Percentiles rank a stretch among this genome's conserved stretches.
Evolutionary conservation across 192 early-diverging fungal genomes (phyloP).

Genomic region (Umbelopsis sp.): DNA sequence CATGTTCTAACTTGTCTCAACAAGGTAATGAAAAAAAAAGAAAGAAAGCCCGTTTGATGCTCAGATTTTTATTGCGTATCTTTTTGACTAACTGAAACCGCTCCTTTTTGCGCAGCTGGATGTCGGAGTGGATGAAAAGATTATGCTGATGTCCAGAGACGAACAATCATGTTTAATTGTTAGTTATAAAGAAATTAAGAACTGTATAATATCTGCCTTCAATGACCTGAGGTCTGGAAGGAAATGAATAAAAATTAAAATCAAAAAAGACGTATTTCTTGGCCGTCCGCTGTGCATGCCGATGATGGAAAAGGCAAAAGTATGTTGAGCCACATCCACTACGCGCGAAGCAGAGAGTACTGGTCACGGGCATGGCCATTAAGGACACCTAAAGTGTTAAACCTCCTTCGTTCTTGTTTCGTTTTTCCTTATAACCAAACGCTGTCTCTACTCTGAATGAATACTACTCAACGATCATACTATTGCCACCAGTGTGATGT

Average conservation of each 20-base stretch:
- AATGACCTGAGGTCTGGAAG: conserved; percentile 64
- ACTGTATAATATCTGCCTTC: conserved; percentile 87
- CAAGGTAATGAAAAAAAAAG: conserved; percentile 62
- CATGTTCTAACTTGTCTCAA: conserved; percentile 95
- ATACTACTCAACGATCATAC: background rate
- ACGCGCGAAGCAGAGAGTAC: background rate
- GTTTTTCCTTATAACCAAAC: background rate
- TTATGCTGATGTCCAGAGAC: conserved; percentile 95
- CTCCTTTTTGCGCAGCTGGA: conserved; percentile 69
- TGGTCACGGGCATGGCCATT: background rate
- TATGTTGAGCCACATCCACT: background rate
- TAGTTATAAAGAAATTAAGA: conserved; percentile 92
- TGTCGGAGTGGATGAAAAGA: conserved; percentile 89
- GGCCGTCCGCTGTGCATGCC: too few species aligned
- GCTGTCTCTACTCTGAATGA: background rate
- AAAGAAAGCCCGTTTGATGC: too few species aligned
- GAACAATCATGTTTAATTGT: conserved; percentile 98
- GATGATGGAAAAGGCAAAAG: background rate
- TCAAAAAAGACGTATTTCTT: conserved; percentile 12
- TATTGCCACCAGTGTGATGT: background rate
- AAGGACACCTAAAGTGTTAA: too few species aligned
- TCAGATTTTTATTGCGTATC: too few species aligned
- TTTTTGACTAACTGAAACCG: background rate
- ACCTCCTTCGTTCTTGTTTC: too few species aligned
- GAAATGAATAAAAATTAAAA: conserved; percentile 24